Percentiles rank a stretch among this genome's conserved stretches.
These are phyloP conservation scores for Lentinus brumalis DNA, from an alignment of 768 basidiomycete genomes.

Conservation along the genomic window DNA sequence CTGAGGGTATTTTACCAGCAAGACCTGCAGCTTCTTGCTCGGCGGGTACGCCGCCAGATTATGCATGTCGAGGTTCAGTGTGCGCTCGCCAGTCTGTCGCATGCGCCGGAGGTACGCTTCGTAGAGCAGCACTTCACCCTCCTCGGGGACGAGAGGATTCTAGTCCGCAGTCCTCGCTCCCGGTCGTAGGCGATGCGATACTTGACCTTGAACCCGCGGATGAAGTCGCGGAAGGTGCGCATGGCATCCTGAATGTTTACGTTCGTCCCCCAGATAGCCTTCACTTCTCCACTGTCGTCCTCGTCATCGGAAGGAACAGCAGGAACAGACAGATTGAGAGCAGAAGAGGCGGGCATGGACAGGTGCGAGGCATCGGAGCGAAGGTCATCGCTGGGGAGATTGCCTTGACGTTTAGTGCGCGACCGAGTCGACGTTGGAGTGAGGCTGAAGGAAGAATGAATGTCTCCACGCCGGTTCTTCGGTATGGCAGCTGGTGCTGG, in stretches of 20 bases:
- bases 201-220: constrained; percentile 91
- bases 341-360: constrained; percentile 59
- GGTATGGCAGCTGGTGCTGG: constrained; percentile 58
- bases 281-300: constrained; percentile 66
- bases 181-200: constrained; percentile 78
- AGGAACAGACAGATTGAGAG: constrained; percentile 58
- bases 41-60: constrained; percentile 89
- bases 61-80: constrained; percentile 86
- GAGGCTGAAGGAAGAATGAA: constrained; percentile 77
- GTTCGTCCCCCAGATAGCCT: constrained; percentile 97
- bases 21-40: constrained; percentile 77
- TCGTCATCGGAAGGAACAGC: constrained; percentile 68
- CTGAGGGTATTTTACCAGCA: constrained; percentile 92
- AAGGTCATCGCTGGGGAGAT: constrained; percentile 44
- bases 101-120: constrained; percentile 81
- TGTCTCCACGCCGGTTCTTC: constrained; percentile 82
- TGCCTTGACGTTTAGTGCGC: constrained; percentile 39
- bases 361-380: constrained; percentile 62
- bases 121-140: constrained; percentile 72
- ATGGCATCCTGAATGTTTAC: constrained; percentile 91
- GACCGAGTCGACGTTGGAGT: constrained; percentile 49
- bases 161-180: constrained; percentile 54
- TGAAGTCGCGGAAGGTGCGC: constrained; percentile 85
- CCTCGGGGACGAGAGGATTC: constrained; percentile 55
- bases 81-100: constrained; percentile 90